A percentile compares a stretch with the other conserved stretches of the same genome.
Evolutionary conservation across 768 basidiomycete genomes (phyloP).

Genomic region (Tulasnella sp.): DNA sequence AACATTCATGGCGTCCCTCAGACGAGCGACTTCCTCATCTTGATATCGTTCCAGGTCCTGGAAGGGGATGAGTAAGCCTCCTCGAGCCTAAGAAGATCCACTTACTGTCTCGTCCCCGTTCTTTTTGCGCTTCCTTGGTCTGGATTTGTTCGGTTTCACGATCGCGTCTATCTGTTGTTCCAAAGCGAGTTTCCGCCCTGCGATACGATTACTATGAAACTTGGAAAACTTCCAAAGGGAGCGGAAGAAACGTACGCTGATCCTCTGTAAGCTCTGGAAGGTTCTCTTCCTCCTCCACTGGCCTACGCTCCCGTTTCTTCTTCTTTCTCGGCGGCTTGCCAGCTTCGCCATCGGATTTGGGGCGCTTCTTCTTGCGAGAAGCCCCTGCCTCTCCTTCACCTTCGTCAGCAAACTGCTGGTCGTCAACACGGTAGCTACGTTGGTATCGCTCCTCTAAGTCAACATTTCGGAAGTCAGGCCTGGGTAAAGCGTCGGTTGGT

Average conservation of each 20-base stretch:
- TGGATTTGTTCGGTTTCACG: conserved; percentile 68
- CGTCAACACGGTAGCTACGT: conserved; percentile 26
- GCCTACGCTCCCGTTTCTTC: conserved; percentile 29
- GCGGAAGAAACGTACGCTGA: conserved; percentile 24
- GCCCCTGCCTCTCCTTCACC: conserved; percentile 17
- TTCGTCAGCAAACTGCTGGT: conserved; percentile 27
- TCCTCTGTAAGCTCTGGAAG: conserved; percentile 39
- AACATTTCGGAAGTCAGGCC: conserved; percentile 31
- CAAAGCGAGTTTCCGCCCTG: conserved; percentile 69
- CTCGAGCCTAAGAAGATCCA: conserved; percentile 11
- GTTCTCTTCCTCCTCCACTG: conserved; percentile 36
- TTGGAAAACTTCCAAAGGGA: not conserved
- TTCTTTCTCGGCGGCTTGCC: conserved; percentile 26
- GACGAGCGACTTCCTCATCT: conserved; percentile 82
- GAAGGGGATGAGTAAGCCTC: not conserved
- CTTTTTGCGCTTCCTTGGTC: conserved; percentile 56
- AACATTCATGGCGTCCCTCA: conserved; percentile 79
- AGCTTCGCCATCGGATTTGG: conserved; percentile 28
- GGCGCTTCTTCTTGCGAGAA: conserved; percentile 24
- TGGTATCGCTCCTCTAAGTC: conserved; percentile 36
- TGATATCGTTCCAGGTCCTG: conserved; percentile 65
- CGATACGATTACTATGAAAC: conserved; percentile 1
- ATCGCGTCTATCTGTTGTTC: conserved; percentile 84
- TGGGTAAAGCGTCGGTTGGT: conserved; percentile 9
- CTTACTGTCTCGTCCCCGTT: conserved; percentile 68